These are phyloP conservation scores for Pichia kudriavzevii DNA, from an alignment of 1,139 yeast species.

Conservation along the genomic window DNA sequence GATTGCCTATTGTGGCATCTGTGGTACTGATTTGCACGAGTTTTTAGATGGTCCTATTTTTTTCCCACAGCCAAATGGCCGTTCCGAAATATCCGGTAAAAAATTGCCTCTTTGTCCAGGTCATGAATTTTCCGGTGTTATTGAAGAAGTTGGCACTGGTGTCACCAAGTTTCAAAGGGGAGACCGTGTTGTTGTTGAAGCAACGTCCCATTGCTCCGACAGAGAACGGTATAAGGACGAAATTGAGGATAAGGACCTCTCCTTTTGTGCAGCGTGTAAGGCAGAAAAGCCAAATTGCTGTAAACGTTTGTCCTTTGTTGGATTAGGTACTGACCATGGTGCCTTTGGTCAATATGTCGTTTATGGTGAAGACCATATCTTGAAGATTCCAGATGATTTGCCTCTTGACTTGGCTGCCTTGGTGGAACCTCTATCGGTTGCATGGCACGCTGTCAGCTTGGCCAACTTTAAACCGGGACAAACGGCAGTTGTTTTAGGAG, in stretches of 20 bases:
- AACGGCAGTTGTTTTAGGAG: constrained; percentile 48
- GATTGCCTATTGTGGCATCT: constrained; percentile 49
- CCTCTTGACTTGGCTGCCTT: constrained; percentile 50
- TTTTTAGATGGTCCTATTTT: constrained; percentile 47
- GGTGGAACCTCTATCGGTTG: constrained; percentile 49
- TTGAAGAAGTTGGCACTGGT: constrained; percentile 37
- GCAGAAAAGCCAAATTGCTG: constrained; percentile 43
- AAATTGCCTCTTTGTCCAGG: constrained; percentile 34
- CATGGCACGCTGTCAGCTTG: constrained; percentile 51
- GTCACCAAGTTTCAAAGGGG: constrained; percentile 44
- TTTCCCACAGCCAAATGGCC: constrained; percentile 32
- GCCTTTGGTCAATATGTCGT: constrained; percentile 34
- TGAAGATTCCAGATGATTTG: constrained; percentile 39
- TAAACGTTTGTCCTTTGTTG: constrained; percentile 34
- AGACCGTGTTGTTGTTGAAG: constrained; percentile 39
- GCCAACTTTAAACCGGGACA: constrained; percentile 40
- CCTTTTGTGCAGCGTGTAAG: constrained; percentile 38
- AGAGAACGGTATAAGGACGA: constrained; percentile 29
- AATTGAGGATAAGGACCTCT: constrained; percentile 18
- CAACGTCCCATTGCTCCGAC: constrained; percentile 36
- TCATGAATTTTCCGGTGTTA: constrained; percentile 49
- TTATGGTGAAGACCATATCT: constrained; percentile 39
- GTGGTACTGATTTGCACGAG: constrained; percentile 55
- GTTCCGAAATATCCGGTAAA: constrained; percentile 26
- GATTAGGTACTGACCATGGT: constrained; percentile 30